Base-by-base conservation (phyloP, 306 rosid species). In the Lablab purpureus region DNA sequence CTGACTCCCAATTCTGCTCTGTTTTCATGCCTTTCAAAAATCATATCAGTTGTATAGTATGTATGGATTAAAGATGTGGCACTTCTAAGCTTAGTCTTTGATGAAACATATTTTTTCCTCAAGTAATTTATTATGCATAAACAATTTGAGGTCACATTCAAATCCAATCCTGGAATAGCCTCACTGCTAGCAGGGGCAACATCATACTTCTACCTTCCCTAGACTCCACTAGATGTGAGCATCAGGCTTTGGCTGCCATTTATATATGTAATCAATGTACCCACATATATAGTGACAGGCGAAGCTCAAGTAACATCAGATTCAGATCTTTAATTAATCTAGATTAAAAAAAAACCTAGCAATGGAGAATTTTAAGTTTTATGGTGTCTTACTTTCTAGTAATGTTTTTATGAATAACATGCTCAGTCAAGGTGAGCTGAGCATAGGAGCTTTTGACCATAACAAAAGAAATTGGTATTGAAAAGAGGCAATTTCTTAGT, bases 251-350 rank as follows among this genome's bases (percentile, higher is more conserved):
- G 27, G 2, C 71, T 10, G 17, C 17, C 47, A 27, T 77, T 51
- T 17, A 8, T 10, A 51, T 41, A 67, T 2, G 15, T 51, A 76
- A 46, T 56, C 28, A 54, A 52, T 10, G 34, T 25, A 68, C 25
- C 25, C 22, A 45, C 22, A 58, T 19, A 9, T 45, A 60, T 22
- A 75, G 67, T 17, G 46, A 49, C 45, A 21, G 59, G 68, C 19
- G 22, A 45, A 79, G 55, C 21, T 74, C 25, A 60, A 69, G 51
- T 81, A n/a, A 66, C 41, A 70, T 34, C 45, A 27, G 28, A 62
- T 75, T 23, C 76, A 75, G 71, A 62, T 70, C 64, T 46, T 73
- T 28, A 55, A 45, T 30, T 41, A 59, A 68, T 79, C 40, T 22
- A 12, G 49, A 55, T 56, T 56, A 83, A 32, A 17, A 49, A 17